Conservation (phyloP, 495 filamentous ascomycete species). For the Xylaria castorea region DNA sequence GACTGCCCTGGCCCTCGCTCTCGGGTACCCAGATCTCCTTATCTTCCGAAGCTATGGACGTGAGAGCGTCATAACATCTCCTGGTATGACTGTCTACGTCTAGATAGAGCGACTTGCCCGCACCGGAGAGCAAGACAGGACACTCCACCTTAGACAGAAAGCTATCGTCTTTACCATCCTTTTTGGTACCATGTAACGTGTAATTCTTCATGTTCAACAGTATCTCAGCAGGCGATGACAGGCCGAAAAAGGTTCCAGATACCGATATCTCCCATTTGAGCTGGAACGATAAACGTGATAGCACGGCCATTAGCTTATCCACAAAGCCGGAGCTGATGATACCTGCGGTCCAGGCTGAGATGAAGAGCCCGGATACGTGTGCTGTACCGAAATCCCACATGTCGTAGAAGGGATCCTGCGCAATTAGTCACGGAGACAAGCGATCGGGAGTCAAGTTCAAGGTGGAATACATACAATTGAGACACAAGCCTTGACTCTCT, state of each 20-base stretch:
- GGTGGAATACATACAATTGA: not conserved
- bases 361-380: not conserved
- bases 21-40: conserved; percentile 31
- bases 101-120: conserved; percentile 27
- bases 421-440: not conserved
- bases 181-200: not conserved
- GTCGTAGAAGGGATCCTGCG: not conserved
- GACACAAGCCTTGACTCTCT: not conserved
- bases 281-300: not conserved
- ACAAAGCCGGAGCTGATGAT: not conserved
- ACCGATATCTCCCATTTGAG: not conserved
- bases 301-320: not conserved
- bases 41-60: not conserved
- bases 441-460: not conserved
- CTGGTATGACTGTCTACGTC: conserved; percentile 26
- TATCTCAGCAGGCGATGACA: not conserved
- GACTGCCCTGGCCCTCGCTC: conserved; percentile 23
- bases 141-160: conserved; percentile 27
- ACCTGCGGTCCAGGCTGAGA: not conserved
- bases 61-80: conserved; percentile 26
- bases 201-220: not conserved
- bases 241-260: not conserved
- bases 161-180: not conserved
- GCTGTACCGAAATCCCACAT: conserved; percentile 1
- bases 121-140: conserved; percentile 34